A percentile compares a stretch with the other conserved stretches of the same genome.
phyloP scores from a whole-genome alignment of 805 yeast genomes.

The Candida maesae region DNA sequence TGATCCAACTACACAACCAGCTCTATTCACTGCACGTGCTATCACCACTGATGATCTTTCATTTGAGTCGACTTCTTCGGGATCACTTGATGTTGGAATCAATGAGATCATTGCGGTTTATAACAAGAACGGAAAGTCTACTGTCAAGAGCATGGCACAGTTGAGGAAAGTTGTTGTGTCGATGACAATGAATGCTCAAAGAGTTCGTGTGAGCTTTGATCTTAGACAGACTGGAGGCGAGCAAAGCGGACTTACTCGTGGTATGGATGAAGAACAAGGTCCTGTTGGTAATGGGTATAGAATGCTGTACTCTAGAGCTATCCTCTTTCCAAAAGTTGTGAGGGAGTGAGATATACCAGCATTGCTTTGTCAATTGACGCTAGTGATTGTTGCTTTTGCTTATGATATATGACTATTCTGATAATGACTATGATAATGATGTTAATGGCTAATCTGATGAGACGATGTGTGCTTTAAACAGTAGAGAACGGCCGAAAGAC shows the following conservation, averaged over 20 bases:
- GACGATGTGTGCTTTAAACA: too few species aligned
- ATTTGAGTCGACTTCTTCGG: background rate
- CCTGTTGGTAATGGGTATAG: background rate
- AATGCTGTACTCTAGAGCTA: conserved; percentile 5
- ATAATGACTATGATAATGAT: too few species aligned
- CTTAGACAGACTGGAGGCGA: background rate
- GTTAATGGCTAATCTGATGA: too few species aligned
- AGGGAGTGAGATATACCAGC: background rate
- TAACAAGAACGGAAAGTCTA: background rate
- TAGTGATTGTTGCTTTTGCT: too few species aligned
- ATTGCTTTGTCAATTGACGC: too few species aligned
- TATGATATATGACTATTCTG: too few species aligned
- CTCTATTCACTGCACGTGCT: background rate
- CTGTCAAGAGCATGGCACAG: background rate
- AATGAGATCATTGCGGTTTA: conserved; percentile 5
- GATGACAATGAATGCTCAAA: background rate
- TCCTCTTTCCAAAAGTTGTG: conserved; percentile 4
- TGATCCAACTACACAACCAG: background rate
- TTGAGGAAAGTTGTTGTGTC: conserved; percentile 1
- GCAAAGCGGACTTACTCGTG: background rate
- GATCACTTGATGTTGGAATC: background rate
- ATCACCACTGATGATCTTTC: background rate
- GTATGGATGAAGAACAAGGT: background rate
- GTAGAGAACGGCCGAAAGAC: too few species aligned
- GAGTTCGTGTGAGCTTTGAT: conserved; percentile 2